phyloP scores from a whole-genome alignment of 306 rosid species.

The Senna siamea region DNA sequence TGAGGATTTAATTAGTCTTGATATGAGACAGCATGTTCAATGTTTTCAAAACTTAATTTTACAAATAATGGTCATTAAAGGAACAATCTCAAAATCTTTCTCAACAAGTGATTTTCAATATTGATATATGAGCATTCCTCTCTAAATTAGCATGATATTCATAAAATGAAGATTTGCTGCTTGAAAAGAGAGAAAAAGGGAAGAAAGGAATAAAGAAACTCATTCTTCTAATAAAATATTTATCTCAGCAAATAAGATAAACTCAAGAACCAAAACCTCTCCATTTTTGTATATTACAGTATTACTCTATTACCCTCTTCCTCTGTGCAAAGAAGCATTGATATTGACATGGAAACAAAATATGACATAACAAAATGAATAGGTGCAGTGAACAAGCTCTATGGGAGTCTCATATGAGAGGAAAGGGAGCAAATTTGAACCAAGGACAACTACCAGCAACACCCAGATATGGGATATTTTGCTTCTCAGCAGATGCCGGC shows the following conservation, averaged over 20 bases:
- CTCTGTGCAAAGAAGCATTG: neutral
- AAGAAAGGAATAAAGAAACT: neutral
- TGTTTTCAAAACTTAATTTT: neutral
- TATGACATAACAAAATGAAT: neutral
- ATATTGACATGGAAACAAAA: neutral
- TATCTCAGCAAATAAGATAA: neutral
- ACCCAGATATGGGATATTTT: neutral
- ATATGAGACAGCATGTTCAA: neutral
- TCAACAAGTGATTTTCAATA: neutral
- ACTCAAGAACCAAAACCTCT: neutral
- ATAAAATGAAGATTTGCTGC: neutral
- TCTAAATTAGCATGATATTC: neutral
- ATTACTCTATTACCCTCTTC: neutral
- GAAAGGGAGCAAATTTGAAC: constrained; percentile 34
- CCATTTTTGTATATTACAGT: neutral
- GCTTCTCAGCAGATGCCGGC: constrained; percentile 10
- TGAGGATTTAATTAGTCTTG: neutral
- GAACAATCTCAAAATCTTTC: neutral
- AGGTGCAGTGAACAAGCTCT: neutral
- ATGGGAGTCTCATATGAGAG: constrained; percentile 29
- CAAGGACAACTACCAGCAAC: constrained; percentile 26
- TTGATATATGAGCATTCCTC: neutral
- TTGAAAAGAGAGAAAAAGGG: neutral
- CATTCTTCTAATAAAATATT: neutral
- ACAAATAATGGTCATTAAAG: neutral